These are phyloP conservation scores for Cornus controversa DNA, from an alignment of 148 eudicot species.

Conservation along the genomic window DNA sequence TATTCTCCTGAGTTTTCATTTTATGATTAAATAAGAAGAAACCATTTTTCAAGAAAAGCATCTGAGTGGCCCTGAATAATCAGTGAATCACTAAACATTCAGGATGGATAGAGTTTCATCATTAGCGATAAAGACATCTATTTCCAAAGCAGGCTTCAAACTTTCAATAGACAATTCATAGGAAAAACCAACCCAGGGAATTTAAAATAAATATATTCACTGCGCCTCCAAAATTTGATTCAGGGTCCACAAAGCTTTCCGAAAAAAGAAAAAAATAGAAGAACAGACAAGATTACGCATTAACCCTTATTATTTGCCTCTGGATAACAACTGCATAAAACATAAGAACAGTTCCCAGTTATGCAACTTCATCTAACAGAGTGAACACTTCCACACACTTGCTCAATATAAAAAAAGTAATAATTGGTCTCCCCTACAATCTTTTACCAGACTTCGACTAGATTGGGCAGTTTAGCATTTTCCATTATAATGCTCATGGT, in stretches of 20 bases:
- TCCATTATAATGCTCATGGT: not conserved
- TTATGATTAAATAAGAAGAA: not conserved
- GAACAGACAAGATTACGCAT: not conserved
- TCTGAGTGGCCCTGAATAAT: not conserved
- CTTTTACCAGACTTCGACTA: slow-evolving; percentile 1
- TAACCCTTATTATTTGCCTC: not conserved
- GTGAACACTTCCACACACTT: not conserved
- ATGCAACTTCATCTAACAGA: not conserved
- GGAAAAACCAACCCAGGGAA: not conserved
- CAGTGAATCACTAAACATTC: not conserved
- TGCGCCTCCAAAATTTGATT: not conserved
- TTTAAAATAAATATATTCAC: not conserved
- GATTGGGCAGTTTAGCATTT: not conserved
- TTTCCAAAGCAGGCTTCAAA: not conserved
- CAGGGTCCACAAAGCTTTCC: not conserved
- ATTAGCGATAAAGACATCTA: not conserved
- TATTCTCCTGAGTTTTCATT: not conserved
- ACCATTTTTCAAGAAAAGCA: not conserved
- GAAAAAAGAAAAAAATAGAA: not conserved
- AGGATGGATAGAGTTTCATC: not conserved
- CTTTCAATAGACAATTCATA: not conserved
- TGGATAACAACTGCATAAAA: not conserved
- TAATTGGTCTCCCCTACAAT: not conserved
- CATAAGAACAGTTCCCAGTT: not conserved
- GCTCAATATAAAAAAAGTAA: no score